A percentile compares a stretch with the other conserved stretches of the same genome.
Evolutionary conservation across 495 filamentous ascomycete genomes (phyloP).

Genomic region (Cetradonia linearis): DNA sequence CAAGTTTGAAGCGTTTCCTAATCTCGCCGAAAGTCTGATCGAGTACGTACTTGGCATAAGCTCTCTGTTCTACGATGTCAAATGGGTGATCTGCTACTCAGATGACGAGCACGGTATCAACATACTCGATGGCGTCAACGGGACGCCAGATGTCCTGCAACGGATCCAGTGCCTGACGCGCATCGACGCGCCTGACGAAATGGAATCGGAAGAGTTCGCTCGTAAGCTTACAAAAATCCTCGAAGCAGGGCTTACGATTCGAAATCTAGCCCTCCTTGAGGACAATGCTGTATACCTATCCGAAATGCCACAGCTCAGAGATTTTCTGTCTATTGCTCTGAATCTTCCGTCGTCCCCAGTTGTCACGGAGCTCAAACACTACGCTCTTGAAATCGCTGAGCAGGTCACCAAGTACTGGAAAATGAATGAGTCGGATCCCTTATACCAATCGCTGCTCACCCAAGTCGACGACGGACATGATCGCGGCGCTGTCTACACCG

Average conservation of each 20-base stretch:
- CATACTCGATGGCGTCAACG: slow-evolving; percentile 63
- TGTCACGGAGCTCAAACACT: slow-evolving; percentile 79
- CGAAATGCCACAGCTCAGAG: slow-evolving; percentile 58
- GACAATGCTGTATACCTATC: slow-evolving; percentile 82
- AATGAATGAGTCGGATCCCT: slow-evolving; percentile 44
- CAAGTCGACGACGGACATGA: slow-evolving; percentile 51
- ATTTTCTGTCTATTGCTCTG: slow-evolving; percentile 70
- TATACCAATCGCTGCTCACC: slow-evolving; percentile 40
- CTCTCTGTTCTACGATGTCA: slow-evolving; percentile 66
- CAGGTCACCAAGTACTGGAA: slow-evolving; percentile 71
- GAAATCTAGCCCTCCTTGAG: slow-evolving; percentile 84
- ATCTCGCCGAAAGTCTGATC: slow-evolving; percentile 79
- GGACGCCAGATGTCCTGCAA: slow-evolving; percentile 64
- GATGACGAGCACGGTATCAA: slow-evolving; percentile 40
- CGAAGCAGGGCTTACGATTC: slow-evolving; percentile 76
- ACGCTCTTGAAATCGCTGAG: slow-evolving; percentile 86
- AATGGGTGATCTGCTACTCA: slow-evolving; percentile 67
- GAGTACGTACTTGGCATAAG: slow-evolving; percentile 68
- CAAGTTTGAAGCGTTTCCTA: slow-evolving; percentile 82
- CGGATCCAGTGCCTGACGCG: slow-evolving; percentile 49
- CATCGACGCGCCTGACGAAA: slow-evolving; percentile 51
- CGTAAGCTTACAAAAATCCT: slow-evolving; percentile 64
- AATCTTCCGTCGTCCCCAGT: slow-evolving; percentile 65
- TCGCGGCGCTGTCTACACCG: slow-evolving; percentile 72
- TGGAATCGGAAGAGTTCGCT: slow-evolving; percentile 64